Percentiles rank a stretch among this genome's conserved stretches.
These are phyloP conservation scores for Puccinia brachypodii DNA, from an alignment of 1,284 basidiomycete genomes.

Conservation along the genomic window DNA sequence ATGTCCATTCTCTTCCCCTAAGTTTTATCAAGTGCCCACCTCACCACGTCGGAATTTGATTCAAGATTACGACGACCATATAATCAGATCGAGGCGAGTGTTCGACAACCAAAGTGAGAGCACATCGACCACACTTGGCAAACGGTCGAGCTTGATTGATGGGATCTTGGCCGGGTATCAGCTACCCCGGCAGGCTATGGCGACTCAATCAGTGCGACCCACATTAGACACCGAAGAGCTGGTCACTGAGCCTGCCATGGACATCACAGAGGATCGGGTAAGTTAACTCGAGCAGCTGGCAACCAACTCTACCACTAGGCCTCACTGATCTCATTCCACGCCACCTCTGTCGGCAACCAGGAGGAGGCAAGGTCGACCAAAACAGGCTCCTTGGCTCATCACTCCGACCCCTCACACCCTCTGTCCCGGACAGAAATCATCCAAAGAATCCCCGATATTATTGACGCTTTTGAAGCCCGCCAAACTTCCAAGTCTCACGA, in stretches of 20 bases:
- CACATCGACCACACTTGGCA: neutral
- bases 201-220: neutral
- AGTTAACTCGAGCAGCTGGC: neutral
- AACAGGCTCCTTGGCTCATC: neutral
- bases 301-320: neutral
- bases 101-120: neutral
- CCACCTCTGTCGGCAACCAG: neutral
- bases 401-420: neutral
- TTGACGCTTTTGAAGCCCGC: conserved; percentile 7
- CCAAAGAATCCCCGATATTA: neutral
- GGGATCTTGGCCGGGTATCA: neutral
- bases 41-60: conserved; percentile 10
- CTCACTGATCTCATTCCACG: neutral
- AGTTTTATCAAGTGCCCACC: conserved; percentile 28
- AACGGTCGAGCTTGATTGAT: neutral
- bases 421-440: neutral
- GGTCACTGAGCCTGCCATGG: neutral
- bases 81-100: neutral
- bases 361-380: neutral
- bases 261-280: neutral
- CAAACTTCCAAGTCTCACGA: neutral
- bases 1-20: neutral
- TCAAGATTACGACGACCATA: neutral
- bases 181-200: neutral
- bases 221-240: neutral